These are phyloP conservation scores for Pestalotiopsis sp. DNA, from an alignment of 2,329 filamentous ascomycete species.

Conservation along the genomic window DNA sequence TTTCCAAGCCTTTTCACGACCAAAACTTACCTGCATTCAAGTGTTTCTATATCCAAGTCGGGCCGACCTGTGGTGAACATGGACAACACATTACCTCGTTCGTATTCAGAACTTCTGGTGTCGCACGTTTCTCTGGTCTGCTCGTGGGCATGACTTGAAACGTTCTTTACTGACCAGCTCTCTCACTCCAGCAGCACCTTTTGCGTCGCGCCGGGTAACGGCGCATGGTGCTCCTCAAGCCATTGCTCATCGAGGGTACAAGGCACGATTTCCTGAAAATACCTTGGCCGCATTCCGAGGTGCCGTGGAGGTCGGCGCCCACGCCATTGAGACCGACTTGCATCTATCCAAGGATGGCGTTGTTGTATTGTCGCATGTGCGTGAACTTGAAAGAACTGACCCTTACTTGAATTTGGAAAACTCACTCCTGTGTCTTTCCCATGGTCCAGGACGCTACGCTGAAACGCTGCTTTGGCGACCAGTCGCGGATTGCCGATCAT, in stretches of 20 bases:
- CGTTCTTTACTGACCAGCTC: neutral
- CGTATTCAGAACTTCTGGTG: no score
- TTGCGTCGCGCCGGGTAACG: neutral
- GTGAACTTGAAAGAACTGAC: constrained; percentile 20
- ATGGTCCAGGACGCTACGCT: constrained; percentile 69
- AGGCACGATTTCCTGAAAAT: constrained; percentile 81
- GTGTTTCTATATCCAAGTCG: no score
- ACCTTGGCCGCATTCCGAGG: constrained; percentile 78
- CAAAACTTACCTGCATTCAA: no score
- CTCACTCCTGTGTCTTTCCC: neutral
- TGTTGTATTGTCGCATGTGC: constrained; percentile 80
- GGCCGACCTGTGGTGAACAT: no score
- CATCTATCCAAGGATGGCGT: constrained; percentile 82
- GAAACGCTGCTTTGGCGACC: constrained; percentile 79
- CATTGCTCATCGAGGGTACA: constrained; percentile 80
- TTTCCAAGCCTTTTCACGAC: no score
- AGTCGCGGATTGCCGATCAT: constrained; percentile 72
- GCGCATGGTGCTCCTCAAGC: constrained; percentile 58
- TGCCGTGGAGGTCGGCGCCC: constrained; percentile 72
- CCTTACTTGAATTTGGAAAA: neutral
- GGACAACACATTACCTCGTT: no score
- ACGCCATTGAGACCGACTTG: constrained; percentile 87
- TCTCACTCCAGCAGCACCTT: neutral
- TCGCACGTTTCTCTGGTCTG: neutral
- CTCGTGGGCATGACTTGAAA: neutral